These are phyloP conservation scores for Parachaetomium inaequale DNA, from an alignment of 495 filamentous ascomycete species.

Conservation along the genomic window DNA sequence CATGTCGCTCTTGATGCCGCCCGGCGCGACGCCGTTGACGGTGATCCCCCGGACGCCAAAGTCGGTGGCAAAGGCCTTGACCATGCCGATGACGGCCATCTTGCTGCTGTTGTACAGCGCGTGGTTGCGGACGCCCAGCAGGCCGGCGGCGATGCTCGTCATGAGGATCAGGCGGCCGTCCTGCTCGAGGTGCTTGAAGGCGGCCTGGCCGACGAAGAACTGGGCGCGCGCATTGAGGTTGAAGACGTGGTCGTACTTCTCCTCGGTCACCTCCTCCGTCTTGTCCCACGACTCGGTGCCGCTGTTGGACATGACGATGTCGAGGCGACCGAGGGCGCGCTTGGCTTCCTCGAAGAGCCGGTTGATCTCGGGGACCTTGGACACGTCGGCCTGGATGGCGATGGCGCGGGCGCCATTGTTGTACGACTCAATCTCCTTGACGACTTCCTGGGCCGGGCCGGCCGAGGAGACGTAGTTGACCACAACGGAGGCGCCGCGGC, in stretches of 20 bases:
- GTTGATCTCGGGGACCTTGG: slow-evolving; percentile 60
- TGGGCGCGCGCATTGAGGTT: slow-evolving; percentile 72
- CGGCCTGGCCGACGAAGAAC: slow-evolving; percentile 80
- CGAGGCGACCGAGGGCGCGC: slow-evolving; percentile 61
- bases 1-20: slow-evolving; percentile 79
- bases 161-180: slow-evolving; percentile 67
- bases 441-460: slow-evolving; percentile 59
- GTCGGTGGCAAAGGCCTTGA: slow-evolving; percentile 68
- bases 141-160: slow-evolving; percentile 51
- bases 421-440: slow-evolving; percentile 42
- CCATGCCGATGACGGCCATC: slow-evolving; percentile 75
- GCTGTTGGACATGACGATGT: slow-evolving; percentile 72
- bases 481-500: slow-evolving; percentile 65
- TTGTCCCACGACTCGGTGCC: slow-evolving; percentile 62
- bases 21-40: slow-evolving; percentile 72
- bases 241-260: slow-evolving; percentile 74
- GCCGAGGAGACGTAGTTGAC: slow-evolving; percentile 73
- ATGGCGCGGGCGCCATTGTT: slow-evolving; percentile 54
- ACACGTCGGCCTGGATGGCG: slow-evolving; percentile 74
- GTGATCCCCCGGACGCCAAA: slow-evolving; percentile 70
- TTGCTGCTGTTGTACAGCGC: slow-evolving; percentile 74
- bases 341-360: slow-evolving; percentile 61
- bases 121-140: slow-evolving; percentile 64
- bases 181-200: slow-evolving; percentile 62
- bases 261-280: slow-evolving; percentile 66